Evolutionary conservation across 1,139 yeast genomes (phyloP), one percentile per base, ranked within the genome.

Genomic region (Yamadazyma siamensis): DNA sequence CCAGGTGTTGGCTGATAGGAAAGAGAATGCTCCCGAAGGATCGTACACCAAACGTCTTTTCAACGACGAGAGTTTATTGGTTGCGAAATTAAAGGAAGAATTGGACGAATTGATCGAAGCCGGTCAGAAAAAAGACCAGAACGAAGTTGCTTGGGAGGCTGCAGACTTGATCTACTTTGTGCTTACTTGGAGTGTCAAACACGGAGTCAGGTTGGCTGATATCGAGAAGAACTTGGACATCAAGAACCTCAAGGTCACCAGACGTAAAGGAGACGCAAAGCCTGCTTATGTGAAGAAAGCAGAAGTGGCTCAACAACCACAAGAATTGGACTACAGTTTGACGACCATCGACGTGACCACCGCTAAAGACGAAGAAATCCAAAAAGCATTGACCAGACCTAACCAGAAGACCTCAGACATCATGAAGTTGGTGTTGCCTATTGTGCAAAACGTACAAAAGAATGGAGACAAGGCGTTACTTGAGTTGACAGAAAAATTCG

Each of bases 241-340:
- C 52, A 91, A 94, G 65, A 74, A 87, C 28, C 62, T 80, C 49
- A 89, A 88, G 60, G 88, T 91, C 34, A 80, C 96, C 3, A 77
- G 98, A 62, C 77, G 99, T 56, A 82, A 80, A 59, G 98, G 99
- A 31, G 96, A 91, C 60, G 97, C 98, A 20, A 91, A 91, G 61
- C 80, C 86, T 22, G 77, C 79, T 50, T 91, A 68, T 39, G 29
- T 78, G 52, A 56, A 43, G 29, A 42, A 35, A 21, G 49, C 41
- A 20, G 27, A 26, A 15, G 46, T 43, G 8, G 24, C 13, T 50
- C 55, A 28, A 17, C 27, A 27, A 8, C 28, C 31, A 28, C 27
- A 22, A 23, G 69, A 47, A 19, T 28, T 32, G 26, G 32, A 27
- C 14, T 86, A 84, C 46, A 61, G 69, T 39, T 75, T 91, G 77